These are phyloP conservation scores for Tetracladium setigerum DNA, from an alignment of 495 filamentous ascomycete species.

Conservation along the genomic window DNA sequence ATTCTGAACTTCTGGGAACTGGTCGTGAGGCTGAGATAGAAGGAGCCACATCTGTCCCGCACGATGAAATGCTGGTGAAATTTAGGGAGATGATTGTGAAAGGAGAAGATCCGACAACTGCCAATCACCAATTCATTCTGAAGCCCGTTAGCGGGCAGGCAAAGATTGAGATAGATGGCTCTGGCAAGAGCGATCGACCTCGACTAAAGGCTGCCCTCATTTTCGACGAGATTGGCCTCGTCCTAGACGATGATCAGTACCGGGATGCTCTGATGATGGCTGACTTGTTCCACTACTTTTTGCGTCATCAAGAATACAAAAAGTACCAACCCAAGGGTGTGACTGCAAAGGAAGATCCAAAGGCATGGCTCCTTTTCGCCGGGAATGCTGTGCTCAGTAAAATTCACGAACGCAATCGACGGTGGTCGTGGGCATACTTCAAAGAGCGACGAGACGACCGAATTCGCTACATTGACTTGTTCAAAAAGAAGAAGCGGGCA, in stretches of 20 bases:
- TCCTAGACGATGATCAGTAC: slow-evolving; percentile 94
- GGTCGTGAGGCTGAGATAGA: slow-evolving; percentile 63
- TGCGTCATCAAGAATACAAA: slow-evolving; percentile 95
- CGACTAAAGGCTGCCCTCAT: slow-evolving; percentile 85
- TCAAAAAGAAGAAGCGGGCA: slow-evolving; percentile 80
- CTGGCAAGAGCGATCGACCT: slow-evolving; percentile 67
- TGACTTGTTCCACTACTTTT: slow-evolving; percentile 96
- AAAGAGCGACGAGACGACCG: slow-evolving; percentile 86
- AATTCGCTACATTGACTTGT: slow-evolving; percentile 79
- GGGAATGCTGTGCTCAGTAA: slow-evolving; percentile 81
- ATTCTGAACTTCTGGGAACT: slow-evolving; percentile 71
- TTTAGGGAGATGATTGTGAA: slow-evolving; percentile 71
- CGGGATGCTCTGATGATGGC: slow-evolving; percentile 95
- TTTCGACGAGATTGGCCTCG: slow-evolving; percentile 93
- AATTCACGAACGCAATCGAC: slow-evolving; percentile 84
- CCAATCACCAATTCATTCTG: slow-evolving; percentile 83
- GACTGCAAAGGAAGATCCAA: slow-evolving; percentile 80
- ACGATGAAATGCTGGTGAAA: slow-evolving; percentile 66
- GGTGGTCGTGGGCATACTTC: slow-evolving; percentile 94
- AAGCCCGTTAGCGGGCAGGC: slow-evolving; percentile 91
- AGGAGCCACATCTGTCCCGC: slow-evolving; percentile 35
- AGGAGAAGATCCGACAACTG: slow-evolving; percentile 39
- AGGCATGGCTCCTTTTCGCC: slow-evolving; percentile 87
- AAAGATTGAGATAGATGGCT: slow-evolving; percentile 89
- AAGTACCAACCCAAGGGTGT: slow-evolving; percentile 80